Evolutionary conservation across 306 rosid species (phyloP).

Genomic region (Gynostemma pentaphyllum): DNA sequence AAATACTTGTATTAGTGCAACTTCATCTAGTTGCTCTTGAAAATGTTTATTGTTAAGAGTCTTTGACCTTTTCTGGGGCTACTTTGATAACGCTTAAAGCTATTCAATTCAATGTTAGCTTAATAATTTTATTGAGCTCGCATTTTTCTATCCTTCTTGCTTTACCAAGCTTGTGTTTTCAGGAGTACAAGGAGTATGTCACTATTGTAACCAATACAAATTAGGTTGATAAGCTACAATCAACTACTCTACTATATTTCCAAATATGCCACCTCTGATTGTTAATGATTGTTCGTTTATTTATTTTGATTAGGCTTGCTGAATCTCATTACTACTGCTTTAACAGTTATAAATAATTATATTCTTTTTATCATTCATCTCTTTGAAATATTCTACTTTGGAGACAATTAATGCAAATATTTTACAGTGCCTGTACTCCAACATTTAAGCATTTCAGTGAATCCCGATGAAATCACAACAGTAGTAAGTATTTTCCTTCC

Average conservation of each 20-base stretch:
- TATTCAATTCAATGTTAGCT: not conserved
- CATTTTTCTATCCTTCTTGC: not conserved
- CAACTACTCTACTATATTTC: not conserved
- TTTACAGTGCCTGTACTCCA: slow-evolving; percentile 65
- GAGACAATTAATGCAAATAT: slow-evolving; percentile 12
- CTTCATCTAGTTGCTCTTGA: not conserved
- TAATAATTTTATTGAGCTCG: not conserved
- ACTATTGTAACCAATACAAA: not conserved
- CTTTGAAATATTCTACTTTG: slow-evolving; percentile 4
- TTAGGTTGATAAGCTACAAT: not conserved
- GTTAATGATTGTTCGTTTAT: not conserved
- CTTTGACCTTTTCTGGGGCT: not conserved
- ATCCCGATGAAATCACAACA: slow-evolving; percentile 83
- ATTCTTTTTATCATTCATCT: not conserved
- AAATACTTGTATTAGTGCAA: too few relatives aligned
- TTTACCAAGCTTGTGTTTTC: not conserved
- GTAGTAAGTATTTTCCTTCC: slow-evolving; percentile 48
- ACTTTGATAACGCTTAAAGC: not conserved
- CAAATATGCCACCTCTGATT: not conserved
- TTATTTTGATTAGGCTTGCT: not conserved
- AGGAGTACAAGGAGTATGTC: not conserved
- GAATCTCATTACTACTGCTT: not conserved
- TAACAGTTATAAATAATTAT: not conserved
- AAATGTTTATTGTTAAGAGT: slow-evolving; percentile 6
- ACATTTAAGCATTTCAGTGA: slow-evolving; percentile 50